A percentile compares a stretch with the other conserved stretches of the same genome.
phyloP scores from a whole-genome alignment of 441 rosid genomes.

The Pelargonium cotyledonis region DNA sequence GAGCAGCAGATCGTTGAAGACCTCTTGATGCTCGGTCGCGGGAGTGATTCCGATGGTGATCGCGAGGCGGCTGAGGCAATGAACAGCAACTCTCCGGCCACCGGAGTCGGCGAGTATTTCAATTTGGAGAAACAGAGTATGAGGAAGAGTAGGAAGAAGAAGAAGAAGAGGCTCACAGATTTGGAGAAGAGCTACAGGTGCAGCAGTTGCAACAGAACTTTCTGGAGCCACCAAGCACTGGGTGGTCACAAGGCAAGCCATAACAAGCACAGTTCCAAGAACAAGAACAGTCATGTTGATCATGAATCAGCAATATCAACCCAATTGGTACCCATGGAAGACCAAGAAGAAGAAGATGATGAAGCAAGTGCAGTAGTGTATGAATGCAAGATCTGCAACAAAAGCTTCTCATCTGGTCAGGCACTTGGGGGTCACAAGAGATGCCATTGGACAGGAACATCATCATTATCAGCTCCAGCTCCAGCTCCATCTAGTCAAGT shows the following conservation, averaged over 20 bases:
- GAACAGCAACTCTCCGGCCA: background rate
- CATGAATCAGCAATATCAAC: too few species aligned
- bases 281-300: background rate
- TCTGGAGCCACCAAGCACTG: conserved; percentile 27
- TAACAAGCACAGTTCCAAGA: conserved; percentile 20
- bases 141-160: conserved; percentile 9
- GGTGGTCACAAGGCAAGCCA: conserved; percentile 35
- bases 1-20: too few species aligned
- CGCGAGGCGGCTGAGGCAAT: too few species aligned
- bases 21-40: too few species aligned
- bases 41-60: too few species aligned
- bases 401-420: conserved; percentile 34
- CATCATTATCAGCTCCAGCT: too few species aligned
- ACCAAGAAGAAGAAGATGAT: too few species aligned
- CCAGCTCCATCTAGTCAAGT: conserved; percentile 15
- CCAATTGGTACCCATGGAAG: too few species aligned
- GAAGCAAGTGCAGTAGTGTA: conserved; percentile 10
- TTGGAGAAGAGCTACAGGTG: conserved; percentile 20
- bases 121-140: background rate
- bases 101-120: background rate
- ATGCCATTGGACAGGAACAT: background rate
- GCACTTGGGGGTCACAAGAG: conserved; percentile 59
- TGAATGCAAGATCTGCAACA: conserved; percentile 39
- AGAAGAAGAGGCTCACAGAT: conserved; percentile 21
- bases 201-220: conserved; percentile 20